phyloP scores from a whole-genome alignment of 345 rosid genomes.

The Syzygium aqueum region DNA sequence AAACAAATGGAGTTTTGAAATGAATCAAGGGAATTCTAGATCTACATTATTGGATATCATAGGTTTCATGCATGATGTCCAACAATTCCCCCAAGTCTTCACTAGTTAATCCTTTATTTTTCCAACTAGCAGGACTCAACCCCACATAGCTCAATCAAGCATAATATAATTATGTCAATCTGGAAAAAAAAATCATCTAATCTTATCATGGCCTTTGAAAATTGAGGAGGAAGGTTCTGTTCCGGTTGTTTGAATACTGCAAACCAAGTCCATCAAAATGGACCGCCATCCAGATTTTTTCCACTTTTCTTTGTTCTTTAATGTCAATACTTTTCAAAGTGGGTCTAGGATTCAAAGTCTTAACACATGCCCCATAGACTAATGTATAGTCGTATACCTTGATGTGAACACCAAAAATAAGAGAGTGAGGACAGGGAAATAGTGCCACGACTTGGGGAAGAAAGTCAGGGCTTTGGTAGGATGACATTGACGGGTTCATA shows the following conservation, averaged over 20 bases:
- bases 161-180: background rate
- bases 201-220: background rate
- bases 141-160: background rate
- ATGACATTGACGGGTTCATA: conserved; percentile 29
- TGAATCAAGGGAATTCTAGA: background rate
- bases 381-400: background rate
- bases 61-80: background rate
- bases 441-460: conserved; percentile 10
- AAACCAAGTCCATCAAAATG: background rate
- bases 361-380: background rate
- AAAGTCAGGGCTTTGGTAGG: conserved; percentile 56
- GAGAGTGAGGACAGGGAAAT: conserved; percentile 16
- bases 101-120: background rate
- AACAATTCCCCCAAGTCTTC: background rate
- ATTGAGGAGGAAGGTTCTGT: background rate
- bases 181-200: background rate
- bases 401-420: background rate
- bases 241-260: background rate
- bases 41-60: background rate
- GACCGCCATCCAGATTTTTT: background rate
- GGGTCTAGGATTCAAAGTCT: background rate
- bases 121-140: background rate
- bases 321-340: background rate
- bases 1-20: too few species aligned
- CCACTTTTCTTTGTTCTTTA: background rate